These are phyloP conservation scores for Cryptosporidium parvum DNA, from an alignment of 169 alveolate species.

Conservation along the genomic window DNA sequence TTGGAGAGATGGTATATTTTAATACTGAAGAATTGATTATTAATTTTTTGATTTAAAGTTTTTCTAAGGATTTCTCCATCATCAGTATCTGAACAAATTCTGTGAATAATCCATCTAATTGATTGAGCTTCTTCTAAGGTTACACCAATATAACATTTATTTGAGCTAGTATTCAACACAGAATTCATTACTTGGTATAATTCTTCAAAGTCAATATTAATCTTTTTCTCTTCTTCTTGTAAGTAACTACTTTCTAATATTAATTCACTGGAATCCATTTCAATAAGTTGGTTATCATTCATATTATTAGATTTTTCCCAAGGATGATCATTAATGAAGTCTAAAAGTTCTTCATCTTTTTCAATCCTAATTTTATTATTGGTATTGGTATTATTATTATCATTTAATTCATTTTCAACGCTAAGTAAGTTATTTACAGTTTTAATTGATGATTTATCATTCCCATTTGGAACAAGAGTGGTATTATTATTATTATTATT, in stretches of 20 bases:
- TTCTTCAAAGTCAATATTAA: slow-evolving; percentile 39
- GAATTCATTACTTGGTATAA: slow-evolving; percentile 8
- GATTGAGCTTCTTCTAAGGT: slow-evolving; percentile 65
- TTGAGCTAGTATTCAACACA: slow-evolving; percentile 20
- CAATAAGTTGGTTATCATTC: neutral
- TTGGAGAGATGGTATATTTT: slow-evolving; percentile 16
- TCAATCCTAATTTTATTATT: neutral
- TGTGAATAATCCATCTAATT: slow-evolving; percentile 58
- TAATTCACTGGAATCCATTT: slow-evolving; percentile 7
- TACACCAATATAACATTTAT: slow-evolving; percentile 27
- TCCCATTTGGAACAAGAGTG: neutral
- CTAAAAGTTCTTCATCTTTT: neutral
- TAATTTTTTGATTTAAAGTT: neutral
- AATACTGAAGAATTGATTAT: slow-evolving; percentile 9
- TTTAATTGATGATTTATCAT: neutral
- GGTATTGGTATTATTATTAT: neutral
- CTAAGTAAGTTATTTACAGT: slow-evolving; percentile 38
- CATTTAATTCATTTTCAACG: neutral
- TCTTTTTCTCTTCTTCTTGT: neutral
- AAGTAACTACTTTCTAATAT: slow-evolving; percentile 4
- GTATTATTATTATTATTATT: no score
- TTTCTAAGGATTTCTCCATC: neutral
- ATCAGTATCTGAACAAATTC: neutral
- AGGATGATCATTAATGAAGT: slow-evolving; percentile 37
- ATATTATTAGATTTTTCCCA: slow-evolving; percentile 46